Percentiles rank a stretch among this genome's conserved stretches.
phyloP scores from a whole-genome alignment of 495 filamentous ascomycete species.

The Choiromyces venosus region DNA sequence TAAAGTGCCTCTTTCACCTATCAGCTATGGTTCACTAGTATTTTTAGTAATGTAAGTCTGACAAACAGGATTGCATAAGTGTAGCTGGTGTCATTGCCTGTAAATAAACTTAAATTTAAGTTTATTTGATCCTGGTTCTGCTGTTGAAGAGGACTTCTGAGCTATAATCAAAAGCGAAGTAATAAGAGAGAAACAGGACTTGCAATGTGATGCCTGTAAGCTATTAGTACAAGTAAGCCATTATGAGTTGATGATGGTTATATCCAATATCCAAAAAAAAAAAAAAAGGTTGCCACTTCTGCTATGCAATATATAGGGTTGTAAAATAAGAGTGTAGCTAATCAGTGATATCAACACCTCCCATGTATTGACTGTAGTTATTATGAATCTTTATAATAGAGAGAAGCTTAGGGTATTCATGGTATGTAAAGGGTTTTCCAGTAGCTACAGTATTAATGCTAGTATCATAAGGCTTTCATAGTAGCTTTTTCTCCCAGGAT shows the following conservation, averaged over 20 bases:
- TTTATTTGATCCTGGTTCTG: background rate
- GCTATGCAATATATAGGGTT: slow-evolving; percentile 13
- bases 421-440: background rate
- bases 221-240: background rate
- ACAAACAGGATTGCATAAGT: background rate
- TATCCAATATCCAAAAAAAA: slow-evolving; percentile 39
- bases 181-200: background rate
- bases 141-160: no score
- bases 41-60: background rate
- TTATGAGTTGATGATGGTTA: slow-evolving; percentile 8
- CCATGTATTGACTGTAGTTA: slow-evolving; percentile 31
- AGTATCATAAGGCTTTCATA: slow-evolving; percentile 2
- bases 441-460: background rate
- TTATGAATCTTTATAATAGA: slow-evolving; percentile 18
- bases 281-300: slow-evolving; percentile 32
- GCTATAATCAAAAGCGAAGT: background rate
- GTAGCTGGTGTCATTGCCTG: background rate
- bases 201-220: background rate
- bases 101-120: background rate
- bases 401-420: background rate
- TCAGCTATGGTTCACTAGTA: background rate
- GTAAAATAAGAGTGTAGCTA: slow-evolving; percentile 22
- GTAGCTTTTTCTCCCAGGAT: background rate
- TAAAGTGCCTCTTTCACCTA: background rate
- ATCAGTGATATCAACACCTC: slow-evolving; percentile 30